These are phyloP conservation scores for Nothopassalora personata DNA, from an alignment of 2,329 filamentous ascomycete genomes.

Conservation along the genomic window DNA sequence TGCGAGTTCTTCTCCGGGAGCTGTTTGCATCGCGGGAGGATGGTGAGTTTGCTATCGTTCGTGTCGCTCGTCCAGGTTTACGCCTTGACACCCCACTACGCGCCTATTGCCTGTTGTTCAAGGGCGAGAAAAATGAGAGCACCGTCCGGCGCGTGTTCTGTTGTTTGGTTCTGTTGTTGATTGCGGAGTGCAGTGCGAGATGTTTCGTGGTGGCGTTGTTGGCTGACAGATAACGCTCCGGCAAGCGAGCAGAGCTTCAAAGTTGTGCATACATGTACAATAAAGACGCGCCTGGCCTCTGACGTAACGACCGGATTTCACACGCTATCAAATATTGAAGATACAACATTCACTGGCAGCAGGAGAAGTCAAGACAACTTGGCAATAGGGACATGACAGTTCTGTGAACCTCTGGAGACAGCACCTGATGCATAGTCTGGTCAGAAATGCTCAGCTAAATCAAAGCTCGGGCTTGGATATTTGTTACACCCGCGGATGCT, in stretches of 20 bases:
- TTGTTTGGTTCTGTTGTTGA: too few relatives aligned
- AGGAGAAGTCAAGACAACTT: background rate
- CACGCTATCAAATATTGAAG: background rate
- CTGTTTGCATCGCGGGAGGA: constrained; percentile 14
- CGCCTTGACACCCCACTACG: background rate
- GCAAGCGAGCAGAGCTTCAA: constrained; percentile 10
- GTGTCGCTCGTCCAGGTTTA: background rate
- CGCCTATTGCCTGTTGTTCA: background rate
- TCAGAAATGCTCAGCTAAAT: background rate
- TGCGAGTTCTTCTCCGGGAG: constrained; percentile 69
- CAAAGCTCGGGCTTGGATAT: background rate
- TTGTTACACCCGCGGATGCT: constrained; percentile 1
- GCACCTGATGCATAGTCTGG: background rate
- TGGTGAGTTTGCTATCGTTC: background rate
- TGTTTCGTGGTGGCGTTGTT: background rate
- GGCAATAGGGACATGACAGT: background rate
- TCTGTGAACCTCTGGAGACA: background rate
- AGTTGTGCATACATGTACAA: background rate
- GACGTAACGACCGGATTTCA: background rate
- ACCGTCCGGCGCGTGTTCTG: background rate
- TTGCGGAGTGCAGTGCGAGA: too few relatives aligned
- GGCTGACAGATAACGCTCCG: constrained; percentile 1
- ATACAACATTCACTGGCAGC: background rate
- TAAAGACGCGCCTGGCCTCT: background rate
- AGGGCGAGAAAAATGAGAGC: background rate